Evolutionary conservation across 2,329 filamentous ascomycete genomes (phyloP), one percentile per base, ranked within the genome.

Genomic region (Fusarium sp.): DNA sequence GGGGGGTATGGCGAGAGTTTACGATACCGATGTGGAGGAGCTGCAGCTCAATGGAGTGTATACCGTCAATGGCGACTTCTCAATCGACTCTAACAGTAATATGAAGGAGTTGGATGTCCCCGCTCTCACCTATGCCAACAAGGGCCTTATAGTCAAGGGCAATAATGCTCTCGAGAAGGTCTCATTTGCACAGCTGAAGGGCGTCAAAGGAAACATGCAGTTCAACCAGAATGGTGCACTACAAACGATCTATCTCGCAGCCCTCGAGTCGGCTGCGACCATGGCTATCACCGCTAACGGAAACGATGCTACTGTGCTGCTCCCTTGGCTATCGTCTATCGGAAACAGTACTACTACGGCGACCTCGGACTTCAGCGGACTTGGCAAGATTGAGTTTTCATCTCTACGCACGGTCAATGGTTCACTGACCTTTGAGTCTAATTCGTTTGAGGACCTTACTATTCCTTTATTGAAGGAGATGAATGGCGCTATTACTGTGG

Each of bases 231-330:
- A 78, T 35, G 58, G 67, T 5, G 73, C 72, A 0, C 59, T 78
- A 22, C 62, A 59, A 7, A 68, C 58, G 8, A 53, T 78, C 9
- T 41, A 59, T 1, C 63, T 78, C 2, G 50, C 75, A 3, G 76
- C 72, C 1, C 71, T 78, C 12, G 76, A 78, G 36, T 71, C 62
- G 20, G 75, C 76, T 22, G 71, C 65, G 0, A 78, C 76, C 9
- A 75, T 78, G n/a, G 62, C 77, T 4, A 55, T 78, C 41, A 75
- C 75, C 3, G 50, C 69, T n/a, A 78, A 78, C 27, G 76, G 70
- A 14, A 60, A 71, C 11, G 56, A 50, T 29, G 63, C 72, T 5
- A 57, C 58, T 4, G 44, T 78, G 15, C 62, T 65, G 10, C 66
- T 78, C 14, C 77, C 77, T 3, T 61, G 68, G 27, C 66, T 78